Conservation (phyloP, 1,284 basidiomycete genomes). For the Microbotryomycetes sp. region DNA sequence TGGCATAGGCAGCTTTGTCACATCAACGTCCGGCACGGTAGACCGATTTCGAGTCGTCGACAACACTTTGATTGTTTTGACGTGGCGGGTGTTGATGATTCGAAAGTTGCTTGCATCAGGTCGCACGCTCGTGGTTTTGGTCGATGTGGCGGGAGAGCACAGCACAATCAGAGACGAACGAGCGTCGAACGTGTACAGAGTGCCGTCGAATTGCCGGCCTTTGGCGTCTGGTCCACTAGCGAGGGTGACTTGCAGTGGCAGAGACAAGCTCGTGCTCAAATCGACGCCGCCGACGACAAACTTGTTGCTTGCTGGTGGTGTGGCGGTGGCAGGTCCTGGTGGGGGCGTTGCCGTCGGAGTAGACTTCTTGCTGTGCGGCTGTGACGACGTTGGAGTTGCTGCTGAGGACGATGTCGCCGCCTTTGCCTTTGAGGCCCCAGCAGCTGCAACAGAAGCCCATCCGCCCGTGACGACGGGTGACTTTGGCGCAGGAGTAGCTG, state of each 20-base stretch:
- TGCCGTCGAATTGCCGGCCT: background rate
- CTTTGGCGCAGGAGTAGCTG: background rate
- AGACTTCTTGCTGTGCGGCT: background rate
- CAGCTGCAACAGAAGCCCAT: no score
- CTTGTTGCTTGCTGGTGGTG: background rate
- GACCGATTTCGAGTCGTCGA: constrained; percentile 4
- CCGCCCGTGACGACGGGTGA: background rate
- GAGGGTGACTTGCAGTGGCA: background rate
- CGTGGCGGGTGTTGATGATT: background rate
- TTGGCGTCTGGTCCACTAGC: background rate
- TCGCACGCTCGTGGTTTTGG: background rate
- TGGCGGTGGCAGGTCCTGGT: background rate
- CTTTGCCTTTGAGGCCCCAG: no score
- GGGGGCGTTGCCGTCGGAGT: background rate
- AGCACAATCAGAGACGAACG: constrained; percentile 13
- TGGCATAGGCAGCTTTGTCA: background rate
- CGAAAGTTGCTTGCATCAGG: background rate
- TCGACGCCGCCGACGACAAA: background rate
- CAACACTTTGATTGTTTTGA: constrained; percentile 12
- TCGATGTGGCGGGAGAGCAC: background rate
- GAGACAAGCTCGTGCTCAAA: background rate
- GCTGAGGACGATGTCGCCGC: background rate
- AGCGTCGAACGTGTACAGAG: constrained; percentile 21
- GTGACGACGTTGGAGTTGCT: background rate
- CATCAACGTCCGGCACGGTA: background rate